Conservation (phyloP, 768 basidiomycete genomes). For the Infundibulicybe gibba region DNA sequence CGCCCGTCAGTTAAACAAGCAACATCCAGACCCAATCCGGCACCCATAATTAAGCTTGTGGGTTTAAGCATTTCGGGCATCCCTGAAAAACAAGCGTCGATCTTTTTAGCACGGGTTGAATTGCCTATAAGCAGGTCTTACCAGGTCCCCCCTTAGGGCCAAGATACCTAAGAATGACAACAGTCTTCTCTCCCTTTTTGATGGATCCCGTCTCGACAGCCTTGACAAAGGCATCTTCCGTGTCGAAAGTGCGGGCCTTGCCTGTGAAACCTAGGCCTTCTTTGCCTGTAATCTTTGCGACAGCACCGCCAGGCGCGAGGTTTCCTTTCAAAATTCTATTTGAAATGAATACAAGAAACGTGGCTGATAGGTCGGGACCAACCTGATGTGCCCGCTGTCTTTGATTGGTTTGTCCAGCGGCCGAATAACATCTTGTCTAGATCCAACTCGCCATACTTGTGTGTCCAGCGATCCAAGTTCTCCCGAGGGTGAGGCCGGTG, state of each 20-base stretch:
- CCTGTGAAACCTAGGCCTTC: slow-evolving; percentile 89
- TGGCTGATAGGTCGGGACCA: slow-evolving; percentile 10
- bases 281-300: slow-evolving; percentile 95
- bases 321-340: slow-evolving; percentile 85
- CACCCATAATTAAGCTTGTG: slow-evolving; percentile 97
- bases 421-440: slow-evolving; percentile 79
- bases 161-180: slow-evolving; percentile 91
- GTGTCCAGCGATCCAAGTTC: slow-evolving; percentile 88
- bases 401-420: slow-evolving; percentile 89
- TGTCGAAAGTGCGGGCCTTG: slow-evolving; percentile 90
- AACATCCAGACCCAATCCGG: slow-evolving; percentile 92
- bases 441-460: slow-evolving; percentile 74
- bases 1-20: slow-evolving; percentile 97
- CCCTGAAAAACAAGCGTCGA: slow-evolving; percentile 39
- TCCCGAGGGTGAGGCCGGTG: slow-evolving; percentile 89
- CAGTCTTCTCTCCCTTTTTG: slow-evolving; percentile 95
- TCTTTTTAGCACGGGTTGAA: neutral
- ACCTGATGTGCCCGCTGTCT: slow-evolving; percentile 86
- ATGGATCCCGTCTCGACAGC: slow-evolving; percentile 88
- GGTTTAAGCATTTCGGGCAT: slow-evolving; percentile 99
- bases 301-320: slow-evolving; percentile 92
- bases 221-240: slow-evolving; percentile 80
- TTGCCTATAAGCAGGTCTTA: slow-evolving; percentile 29
- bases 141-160: slow-evolving; percentile 97
- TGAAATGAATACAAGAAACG: neutral